Base-by-base conservation (phyloP, 106 monocot species). In the Xerophyta viscosa region DNA sequence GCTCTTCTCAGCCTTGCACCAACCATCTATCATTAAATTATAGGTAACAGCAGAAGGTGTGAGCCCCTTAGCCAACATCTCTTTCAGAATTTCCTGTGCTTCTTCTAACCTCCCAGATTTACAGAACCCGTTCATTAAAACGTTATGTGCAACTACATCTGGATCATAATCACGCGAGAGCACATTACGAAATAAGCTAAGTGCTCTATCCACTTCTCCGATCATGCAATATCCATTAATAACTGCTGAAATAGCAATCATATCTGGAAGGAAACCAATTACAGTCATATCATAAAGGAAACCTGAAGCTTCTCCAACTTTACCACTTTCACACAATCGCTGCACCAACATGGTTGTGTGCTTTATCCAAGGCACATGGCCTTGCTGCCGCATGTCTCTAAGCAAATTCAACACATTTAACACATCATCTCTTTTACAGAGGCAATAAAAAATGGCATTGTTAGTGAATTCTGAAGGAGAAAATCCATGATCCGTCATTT, bases 141-240 rank as follows among this genome's bases (percentile, higher is more conserved):
- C 83, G 67, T 90, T 90, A 69, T 84, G 70, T 9, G 80, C 89
- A 61, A 90, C 84, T 18, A 90, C 89, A 68, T 90, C 89, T 9
- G 76, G 76, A 65, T 73, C 36, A 63, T 71, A 90, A 56, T 48
- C 56, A 17, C 27, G 52, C 19, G 50, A 66, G 57, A 76, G 73
- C 1, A 90, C 48, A 42, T 52, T 64, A 18, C 59, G 79, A 51
- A 90, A 90, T 48, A 80, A 53, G 27, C 60, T 67, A 41, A 68
- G 54, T 20, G 77, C 89, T 62, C 71, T 62, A 1, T 84, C 77
- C 14, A 73, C 48, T 29, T 76, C 56, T 25, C 84, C 77, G 30
- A 17, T 51, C 37, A 58, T 74, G 61, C 84, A 90, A 30, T 80
- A 30, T 24, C 83, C 89, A 68, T 84, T 52, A 62, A 90, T 80